phyloP scores from a whole-genome alignment of 2,329 filamentous ascomycete genomes.

The Diaporthe nobilis region DNA sequence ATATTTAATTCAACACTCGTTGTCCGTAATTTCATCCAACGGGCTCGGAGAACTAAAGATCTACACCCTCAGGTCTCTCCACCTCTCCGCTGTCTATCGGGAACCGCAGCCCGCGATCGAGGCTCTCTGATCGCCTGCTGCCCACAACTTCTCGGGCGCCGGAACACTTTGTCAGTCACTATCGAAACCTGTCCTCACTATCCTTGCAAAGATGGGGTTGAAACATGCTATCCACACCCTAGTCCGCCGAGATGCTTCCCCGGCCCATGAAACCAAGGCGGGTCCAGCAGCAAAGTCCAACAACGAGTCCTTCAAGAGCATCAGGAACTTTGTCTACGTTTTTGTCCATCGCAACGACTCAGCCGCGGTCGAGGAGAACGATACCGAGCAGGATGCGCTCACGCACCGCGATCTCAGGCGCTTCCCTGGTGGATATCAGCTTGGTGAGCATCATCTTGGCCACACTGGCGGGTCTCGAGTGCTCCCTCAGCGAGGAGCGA shows the following conservation, averaged over 20 bases:
- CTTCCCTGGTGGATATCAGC: slow-evolving; percentile 12
- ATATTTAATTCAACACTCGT: slow-evolving; percentile 1
- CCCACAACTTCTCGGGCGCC: background rate
- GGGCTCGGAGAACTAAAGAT: background rate
- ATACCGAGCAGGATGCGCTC: background rate
- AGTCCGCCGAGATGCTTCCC: slow-evolving; percentile 11
- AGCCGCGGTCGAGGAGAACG: background rate
- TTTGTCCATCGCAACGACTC: slow-evolving; percentile 16
- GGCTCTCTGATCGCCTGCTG: background rate
- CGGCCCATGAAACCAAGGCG: background rate
- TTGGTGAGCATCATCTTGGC: background rate
- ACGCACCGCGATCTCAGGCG: slow-evolving; percentile 6
- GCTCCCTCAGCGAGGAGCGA: background rate
- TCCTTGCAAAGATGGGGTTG: slow-evolving; percentile 15
- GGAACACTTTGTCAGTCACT: slow-evolving; percentile 3
- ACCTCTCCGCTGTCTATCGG: slow-evolving; percentile 5
- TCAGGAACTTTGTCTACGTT: background rate
- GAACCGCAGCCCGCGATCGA: slow-evolving; percentile 3
- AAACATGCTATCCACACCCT: slow-evolving; percentile 26
- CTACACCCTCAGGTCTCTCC: background rate
- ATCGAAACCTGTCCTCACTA: background rate
- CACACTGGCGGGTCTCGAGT: too few relatives aligned
- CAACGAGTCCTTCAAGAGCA: slow-evolving; percentile 19
- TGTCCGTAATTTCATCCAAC: background rate
- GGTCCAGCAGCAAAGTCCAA: background rate